A percentile compares a stretch with the other conserved stretches of the same genome.
Evolutionary conservation across 192 early-diverging fungal genomes (phyloP).

Genomic region (Rhizoclosmatium globosum): DNA sequence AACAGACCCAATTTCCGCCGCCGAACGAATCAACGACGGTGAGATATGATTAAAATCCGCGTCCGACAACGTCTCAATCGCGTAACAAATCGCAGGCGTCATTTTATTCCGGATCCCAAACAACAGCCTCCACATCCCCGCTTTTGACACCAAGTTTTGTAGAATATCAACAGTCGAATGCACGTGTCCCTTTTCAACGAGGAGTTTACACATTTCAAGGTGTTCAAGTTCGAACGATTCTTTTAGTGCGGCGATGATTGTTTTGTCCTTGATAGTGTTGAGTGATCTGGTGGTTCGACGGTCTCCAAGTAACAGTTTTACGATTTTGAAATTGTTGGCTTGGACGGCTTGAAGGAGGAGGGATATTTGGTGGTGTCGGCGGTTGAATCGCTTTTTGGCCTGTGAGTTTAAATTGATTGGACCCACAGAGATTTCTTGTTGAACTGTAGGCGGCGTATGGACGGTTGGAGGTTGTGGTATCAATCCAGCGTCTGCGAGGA

Average conservation of each 20-base stretch:
- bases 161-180: slow-evolving; percentile 23
- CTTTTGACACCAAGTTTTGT: slow-evolving; percentile 34
- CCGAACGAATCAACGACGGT: slow-evolving; percentile 1
- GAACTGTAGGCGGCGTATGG: neutral
- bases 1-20: slow-evolving; percentile 27
- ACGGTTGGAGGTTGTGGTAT: neutral
- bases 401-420: slow-evolving; percentile 6
- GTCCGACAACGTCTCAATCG: slow-evolving; percentile 18
- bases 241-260: slow-evolving; percentile 18
- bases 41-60: slow-evolving; percentile 25
- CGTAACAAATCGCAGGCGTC: slow-evolving; percentile 15
- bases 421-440: neutral
- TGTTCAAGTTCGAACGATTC: slow-evolving; percentile 23
- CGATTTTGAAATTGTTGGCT: slow-evolving; percentile 40
- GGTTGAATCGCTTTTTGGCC: slow-evolving; percentile 2
- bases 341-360: slow-evolving; percentile 43
- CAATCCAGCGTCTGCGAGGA: slow-evolving; percentile 17
- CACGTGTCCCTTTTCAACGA: slow-evolving; percentile 25
- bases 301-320: slow-evolving; percentile 18
- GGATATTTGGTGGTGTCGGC: slow-evolving; percentile 21
- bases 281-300: neutral
- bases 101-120: slow-evolving; percentile 33
- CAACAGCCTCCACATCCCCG: slow-evolving; percentile 35
- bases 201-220: slow-evolving; percentile 33
- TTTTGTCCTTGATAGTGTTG: neutral